Conservation (phyloP, 352 stramenopile species). For the Pythium periplocum region DNA sequence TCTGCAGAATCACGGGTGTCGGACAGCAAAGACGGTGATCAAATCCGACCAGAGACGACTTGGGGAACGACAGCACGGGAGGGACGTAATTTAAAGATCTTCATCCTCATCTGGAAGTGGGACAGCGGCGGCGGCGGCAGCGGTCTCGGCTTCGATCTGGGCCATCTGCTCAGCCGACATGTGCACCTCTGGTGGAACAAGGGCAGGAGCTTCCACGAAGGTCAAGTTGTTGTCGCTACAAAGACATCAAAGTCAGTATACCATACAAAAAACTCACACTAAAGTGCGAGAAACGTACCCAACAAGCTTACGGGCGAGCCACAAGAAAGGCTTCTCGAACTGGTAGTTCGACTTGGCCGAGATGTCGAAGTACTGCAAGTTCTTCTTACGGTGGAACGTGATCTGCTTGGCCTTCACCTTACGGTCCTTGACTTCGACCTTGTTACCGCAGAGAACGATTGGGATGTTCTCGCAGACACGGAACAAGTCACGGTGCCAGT, state of each 20-base stretch:
- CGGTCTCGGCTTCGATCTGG: slow-evolving; percentile 91
- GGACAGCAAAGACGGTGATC: no score
- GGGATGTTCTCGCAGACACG: slow-evolving; percentile 99
- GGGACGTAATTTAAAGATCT: slow-evolving; percentile 86
- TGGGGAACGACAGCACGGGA: background rate
- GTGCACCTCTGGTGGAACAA: slow-evolving; percentile 95
- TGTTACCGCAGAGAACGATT: slow-evolving; percentile 99
- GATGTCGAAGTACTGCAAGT: slow-evolving; percentile 99
- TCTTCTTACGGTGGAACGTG: slow-evolving; percentile 99
- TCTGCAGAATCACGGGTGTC: no score
- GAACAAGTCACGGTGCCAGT: slow-evolving; percentile 99
- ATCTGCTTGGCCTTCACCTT: slow-evolving; percentile 99
- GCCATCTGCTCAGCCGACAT: slow-evolving; percentile 93
- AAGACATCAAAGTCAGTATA: background rate
- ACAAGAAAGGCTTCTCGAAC: slow-evolving; percentile 99
- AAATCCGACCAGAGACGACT: no score
- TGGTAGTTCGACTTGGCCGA: slow-evolving; percentile 99
- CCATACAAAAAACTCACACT: background rate
- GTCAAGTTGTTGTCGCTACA: slow-evolving; percentile 95
- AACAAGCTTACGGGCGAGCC: slow-evolving; percentile 98
- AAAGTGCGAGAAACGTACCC: slow-evolving; percentile 51
- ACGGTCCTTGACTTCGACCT: slow-evolving; percentile 99
- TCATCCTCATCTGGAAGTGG: slow-evolving; percentile 98
- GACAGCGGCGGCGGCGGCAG: slow-evolving; percentile 85
- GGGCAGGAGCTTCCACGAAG: slow-evolving; percentile 97